Conservation (phyloP, 1,284 basidiomycete species). For the Sutorius eximius region DNA sequence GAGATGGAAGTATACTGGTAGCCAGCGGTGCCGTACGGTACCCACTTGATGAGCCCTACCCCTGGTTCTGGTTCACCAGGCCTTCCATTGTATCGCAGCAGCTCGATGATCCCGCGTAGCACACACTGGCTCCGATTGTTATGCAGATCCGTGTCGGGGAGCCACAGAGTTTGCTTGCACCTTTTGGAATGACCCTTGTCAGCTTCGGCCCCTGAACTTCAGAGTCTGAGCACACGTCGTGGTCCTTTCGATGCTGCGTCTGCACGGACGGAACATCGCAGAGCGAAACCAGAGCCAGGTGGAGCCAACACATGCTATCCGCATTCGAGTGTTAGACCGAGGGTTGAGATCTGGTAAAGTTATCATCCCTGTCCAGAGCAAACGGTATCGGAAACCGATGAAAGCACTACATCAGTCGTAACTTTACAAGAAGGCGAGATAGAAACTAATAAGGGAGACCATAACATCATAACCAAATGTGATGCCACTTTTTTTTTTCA, state of each 20-base stretch:
- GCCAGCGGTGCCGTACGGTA: neutral
- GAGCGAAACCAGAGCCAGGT: neutral
- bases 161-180: slow-evolving; percentile 1
- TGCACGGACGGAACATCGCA: neutral
- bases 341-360: neutral
- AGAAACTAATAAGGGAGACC: neutral
- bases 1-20: neutral
- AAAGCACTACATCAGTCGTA: neutral
- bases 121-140: neutral
- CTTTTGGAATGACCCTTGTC: slow-evolving; percentile 8
- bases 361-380: neutral
- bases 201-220: neutral
- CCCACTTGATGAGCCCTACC: neutral
- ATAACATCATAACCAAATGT: neutral
- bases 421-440: slow-evolving; percentile 12
- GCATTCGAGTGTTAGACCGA: neutral
- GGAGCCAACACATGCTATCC: neutral
- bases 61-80: no score
- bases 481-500: slow-evolving; percentile 12
- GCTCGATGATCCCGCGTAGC: neutral
- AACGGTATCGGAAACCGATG: neutral
- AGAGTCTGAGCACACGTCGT: neutral
- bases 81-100: neutral
- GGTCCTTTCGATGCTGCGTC: neutral
- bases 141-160: slow-evolving; percentile 7